These are phyloP conservation scores for Boeremia lycopersici DNA, from an alignment of 2,329 filamentous ascomycete genomes.

Conservation along the genomic window DNA sequence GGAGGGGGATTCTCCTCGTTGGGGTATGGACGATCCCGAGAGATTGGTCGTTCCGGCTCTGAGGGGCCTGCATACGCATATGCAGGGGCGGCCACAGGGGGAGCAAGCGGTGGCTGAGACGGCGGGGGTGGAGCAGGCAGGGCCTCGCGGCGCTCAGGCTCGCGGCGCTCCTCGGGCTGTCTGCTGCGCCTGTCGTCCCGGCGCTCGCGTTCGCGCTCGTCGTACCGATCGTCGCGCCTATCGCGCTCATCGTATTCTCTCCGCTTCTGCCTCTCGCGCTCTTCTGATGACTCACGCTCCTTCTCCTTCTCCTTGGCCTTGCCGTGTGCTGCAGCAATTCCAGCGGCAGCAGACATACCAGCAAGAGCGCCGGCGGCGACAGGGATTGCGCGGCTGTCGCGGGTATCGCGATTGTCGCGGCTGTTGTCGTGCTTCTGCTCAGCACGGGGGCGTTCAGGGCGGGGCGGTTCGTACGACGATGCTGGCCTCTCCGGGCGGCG, in stretches of 20 bases:
- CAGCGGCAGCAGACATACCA: slow-evolving; percentile 34
- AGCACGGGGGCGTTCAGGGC: slow-evolving; percentile 20
- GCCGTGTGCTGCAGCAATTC: slow-evolving; percentile 34
- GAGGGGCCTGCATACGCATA: slow-evolving; percentile 8
- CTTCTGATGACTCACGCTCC: slow-evolving; percentile 10
- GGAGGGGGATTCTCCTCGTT: slow-evolving; percentile 38
- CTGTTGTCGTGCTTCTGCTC: slow-evolving; percentile 36
- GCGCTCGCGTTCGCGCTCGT: slow-evolving; percentile 27
- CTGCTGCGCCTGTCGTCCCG: slow-evolving; percentile 35
- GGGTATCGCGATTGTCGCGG: slow-evolving; percentile 27
- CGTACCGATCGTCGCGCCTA: slow-evolving; percentile 43
- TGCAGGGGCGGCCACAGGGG: slow-evolving; percentile 21
- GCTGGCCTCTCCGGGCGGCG: slow-evolving; percentile 21
- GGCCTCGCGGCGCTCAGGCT: slow-evolving; percentile 26
- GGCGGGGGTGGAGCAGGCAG: slow-evolving; percentile 23
- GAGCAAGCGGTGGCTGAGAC: slow-evolving; percentile 13
- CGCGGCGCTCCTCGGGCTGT: slow-evolving; percentile 24
- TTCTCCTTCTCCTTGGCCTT: slow-evolving; percentile 41
- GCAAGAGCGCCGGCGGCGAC: slow-evolving; percentile 38
- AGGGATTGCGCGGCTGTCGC: slow-evolving; percentile 29
- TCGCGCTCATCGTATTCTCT: slow-evolving; percentile 39
- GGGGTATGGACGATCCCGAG: slow-evolving; percentile 43
- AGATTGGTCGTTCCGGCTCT: slow-evolving; percentile 25
- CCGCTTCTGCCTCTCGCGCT: slow-evolving; percentile 38
- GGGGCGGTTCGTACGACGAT: slow-evolving; percentile 39